Base-by-base conservation (phyloP, 805 yeast genomes). In the Candida multigemmis region DNA sequence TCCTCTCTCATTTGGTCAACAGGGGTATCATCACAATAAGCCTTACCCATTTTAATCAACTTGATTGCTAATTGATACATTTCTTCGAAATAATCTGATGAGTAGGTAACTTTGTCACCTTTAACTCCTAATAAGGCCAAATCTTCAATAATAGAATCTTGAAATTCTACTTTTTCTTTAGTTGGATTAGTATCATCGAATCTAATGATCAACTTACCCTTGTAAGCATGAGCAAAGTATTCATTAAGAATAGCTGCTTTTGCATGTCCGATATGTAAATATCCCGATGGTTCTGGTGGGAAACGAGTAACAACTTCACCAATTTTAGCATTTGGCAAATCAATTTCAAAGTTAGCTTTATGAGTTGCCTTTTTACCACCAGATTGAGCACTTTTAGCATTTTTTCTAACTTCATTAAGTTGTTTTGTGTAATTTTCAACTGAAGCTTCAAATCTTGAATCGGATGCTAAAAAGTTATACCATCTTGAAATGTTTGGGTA, bases 231-330 rank as follows among this genome's bases (percentile, higher is more conserved):
- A 25, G 99, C 98, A 64, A 91, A 89, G 65, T 87, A 89, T 60
- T 91, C 91, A 65, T 91, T 91, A 53, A 91, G 71, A 33, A 91
- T 69, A 30, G 99, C 99, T 36, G 98, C 98, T 61, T 91, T 91
- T 35, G 95, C 98, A 53, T 91, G 99, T 42, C 99, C 99, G 60
- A 91, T 91, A 61, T 91, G 99, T 60, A 91, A 71, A 60, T 87
- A 91, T 63, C 99, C 99, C 62, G 94, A 83, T 34, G 99, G 99
- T 66, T 91, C 99, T 39, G 99, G 99, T 27, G 95, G 98, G 76
- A 91, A 91, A 64, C 99, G 81, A 29, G 98, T 93, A 29, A 93
- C 97, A 32, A 91, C 99, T 59, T 87, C 66, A 39, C 99, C 99
- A 32, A 80, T 76, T 46, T 71, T 76, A 33, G 99, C 99, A 52